A percentile compares a stretch with the other conserved stretches of the same genome.
Conservation (phyloP, 1,284 basidiomycete species). For the Ustilago trichophora region DNA sequence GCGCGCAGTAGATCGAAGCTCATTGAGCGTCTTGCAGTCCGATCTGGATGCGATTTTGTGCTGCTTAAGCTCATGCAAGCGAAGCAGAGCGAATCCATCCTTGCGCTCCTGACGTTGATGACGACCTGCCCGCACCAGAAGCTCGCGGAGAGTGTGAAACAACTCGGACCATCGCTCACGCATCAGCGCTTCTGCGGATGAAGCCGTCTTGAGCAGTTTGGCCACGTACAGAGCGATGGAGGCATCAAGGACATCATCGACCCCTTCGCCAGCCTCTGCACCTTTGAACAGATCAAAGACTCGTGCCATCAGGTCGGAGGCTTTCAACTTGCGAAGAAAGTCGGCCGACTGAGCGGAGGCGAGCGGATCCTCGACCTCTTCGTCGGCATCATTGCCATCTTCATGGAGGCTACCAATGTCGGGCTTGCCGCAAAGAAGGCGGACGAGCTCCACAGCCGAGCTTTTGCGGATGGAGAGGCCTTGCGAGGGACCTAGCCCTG, state of each 20-base stretch:
- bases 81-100: slow-evolving; percentile 36
- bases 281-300: slow-evolving; percentile 30
- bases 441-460: slow-evolving; percentile 41
- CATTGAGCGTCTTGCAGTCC: slow-evolving; percentile 24
- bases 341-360: slow-evolving; percentile 34
- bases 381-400: slow-evolving; percentile 1
- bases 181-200: slow-evolving; percentile 22
- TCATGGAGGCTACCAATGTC: slow-evolving; percentile 17
- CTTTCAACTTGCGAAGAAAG: slow-evolving; percentile 48
- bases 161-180: slow-evolving; percentile 31
- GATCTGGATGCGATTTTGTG: slow-evolving; percentile 23
- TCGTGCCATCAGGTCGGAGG: slow-evolving; percentile 36
- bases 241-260: slow-evolving; percentile 42
- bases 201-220: slow-evolving; percentile 22
- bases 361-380: slow-evolving; percentile 23
- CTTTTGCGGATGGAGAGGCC: slow-evolving; percentile 23
- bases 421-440: slow-evolving; percentile 39
- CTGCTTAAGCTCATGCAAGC: slow-evolving; percentile 28
- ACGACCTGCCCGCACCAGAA: slow-evolving; percentile 13
- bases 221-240: slow-evolving; percentile 32
- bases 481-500: slow-evolving; percentile 28
- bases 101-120: slow-evolving; percentile 9
- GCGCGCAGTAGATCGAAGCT: slow-evolving; percentile 35
- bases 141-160: slow-evolving; percentile 5
- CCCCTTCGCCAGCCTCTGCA: slow-evolving; percentile 37